Evolutionary conservation across 352 stramenopile species (phyloP), one percentile per base, ranked within the genome.

Genomic region (Globisporangium recalcitrans): DNA sequence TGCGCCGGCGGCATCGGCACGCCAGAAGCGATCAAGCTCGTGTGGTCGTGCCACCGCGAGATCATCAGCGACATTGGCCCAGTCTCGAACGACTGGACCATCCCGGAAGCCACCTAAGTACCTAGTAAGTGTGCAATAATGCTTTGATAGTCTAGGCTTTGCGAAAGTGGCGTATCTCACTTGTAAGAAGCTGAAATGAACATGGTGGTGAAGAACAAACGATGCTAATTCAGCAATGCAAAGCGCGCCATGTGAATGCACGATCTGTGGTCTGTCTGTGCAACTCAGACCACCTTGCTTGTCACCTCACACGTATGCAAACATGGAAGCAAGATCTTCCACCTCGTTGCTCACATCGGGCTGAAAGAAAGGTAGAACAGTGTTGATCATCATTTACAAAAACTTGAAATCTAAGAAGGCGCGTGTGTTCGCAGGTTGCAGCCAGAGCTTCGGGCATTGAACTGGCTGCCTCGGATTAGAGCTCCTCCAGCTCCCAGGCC

Each of bases 41-140:
- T 99, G 21, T 99, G 97, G 97, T 98, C 89, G 47, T 99, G 95
- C 80, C 97, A 99, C 80, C 90, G 96, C 60, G 96, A 99, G 77
- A 97, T 99, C 69, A 98, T 99, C 71, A 85, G 90, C 68, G 96
- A 99, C 77, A 80, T 90, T 53, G 85, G 84, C 13, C 83, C 85
- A 13, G 71, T 94, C 19, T 68, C 74, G 34, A 63, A 63, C 27
- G 72, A 87, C 75, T 96, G 84, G 80, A 92, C 68, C 63, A 92
- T 93, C 62, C 87, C 87, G 0, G 73, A 90, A 65, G 79, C 87
- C 32, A 92, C 85, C 11, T 96, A 90, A 91, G 63, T 48, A n/a
- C n/a, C n/a, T n/a, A 36, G 16, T 6, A 26, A 22, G 40, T 36
- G 34, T 49, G 34, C 16, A 49, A 22, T 51, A 13, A 53, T 46